Evolutionary conservation across 768 basidiomycete species (phyloP), one percentile per base, ranked within the genome.

Genomic region (Lentinula sp.): DNA sequence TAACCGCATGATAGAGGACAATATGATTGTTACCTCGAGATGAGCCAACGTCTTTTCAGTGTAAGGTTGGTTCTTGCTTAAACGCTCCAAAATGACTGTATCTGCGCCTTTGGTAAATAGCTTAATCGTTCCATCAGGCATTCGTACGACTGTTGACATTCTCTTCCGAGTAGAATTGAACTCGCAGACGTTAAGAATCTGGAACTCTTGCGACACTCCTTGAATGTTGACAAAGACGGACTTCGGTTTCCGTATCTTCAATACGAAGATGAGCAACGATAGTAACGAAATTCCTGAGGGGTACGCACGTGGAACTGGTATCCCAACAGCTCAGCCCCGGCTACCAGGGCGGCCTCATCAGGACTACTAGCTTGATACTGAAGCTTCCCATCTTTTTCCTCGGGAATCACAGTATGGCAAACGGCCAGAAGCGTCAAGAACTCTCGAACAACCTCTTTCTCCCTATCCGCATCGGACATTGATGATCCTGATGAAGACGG

Each of bases 381-480:
- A 64, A 91, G 89, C 79, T 95, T 96, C n/a, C 84, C 95, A 62
- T 92, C 85, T 66, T 82, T 86, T 58, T 87, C 74, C 74, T 98
- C 97, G 2, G 97, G 97, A 67, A 98, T 98, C 66, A 99, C 97
- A 0, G 97, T 98, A 70, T 99, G 97, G 65, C 97, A 99, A 37
- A 98, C 95, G 1, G 96, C 89, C 54, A 98, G 79, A 21, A 98
- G 78, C 0, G 88, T 85, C 68, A 98, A 71, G 62, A 94, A 89
- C 67, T 93, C 90, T 62, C 77, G 73, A 48, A 89, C 72, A 18
- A 87, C 78, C 37, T 83, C 81, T 59, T 70, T 76, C 72, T 85
- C 82, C 63, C 76, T 74, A 35, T 70, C 71, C 57, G 67, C 70
- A 39, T 65, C 62, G 9, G 66, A 52, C n/a, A 68, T 68, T 9